Evolutionary conservation across 371 early-diverging fungal genomes (phyloP).

Genomic region (Syncephalastrum sp.): DNA sequence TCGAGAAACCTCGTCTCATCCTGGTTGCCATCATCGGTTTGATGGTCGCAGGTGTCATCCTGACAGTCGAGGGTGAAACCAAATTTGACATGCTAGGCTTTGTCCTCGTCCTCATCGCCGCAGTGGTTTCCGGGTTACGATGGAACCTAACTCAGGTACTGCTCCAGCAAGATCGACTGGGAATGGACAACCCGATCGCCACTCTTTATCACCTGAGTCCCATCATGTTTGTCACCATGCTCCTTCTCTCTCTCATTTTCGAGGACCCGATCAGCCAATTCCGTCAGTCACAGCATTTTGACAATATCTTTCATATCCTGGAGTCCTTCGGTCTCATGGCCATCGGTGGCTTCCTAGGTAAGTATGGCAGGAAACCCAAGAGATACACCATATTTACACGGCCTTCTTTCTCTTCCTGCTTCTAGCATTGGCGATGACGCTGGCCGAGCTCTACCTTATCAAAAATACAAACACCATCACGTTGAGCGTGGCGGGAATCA

Average conservation of each 20-base stretch:
- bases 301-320: conserved; percentile 29
- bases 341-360: conserved; percentile 73
- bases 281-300: conserved; percentile 41
- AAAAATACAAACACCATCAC: conserved; percentile 83
- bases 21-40: conserved; percentile 72
- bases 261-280: conserved; percentile 63
- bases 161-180: conserved; percentile 60
- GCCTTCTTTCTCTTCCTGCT: neutral
- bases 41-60: conserved; percentile 79
- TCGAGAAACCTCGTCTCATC: conserved; percentile 70
- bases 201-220: conserved; percentile 75
- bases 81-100: conserved; percentile 73
- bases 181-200: conserved; percentile 83
- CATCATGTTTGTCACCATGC: conserved; percentile 68
- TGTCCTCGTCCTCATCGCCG: conserved; percentile 66
- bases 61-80: conserved; percentile 82
- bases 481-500: conserved; percentile 86
- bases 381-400: neutral
- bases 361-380: neutral
- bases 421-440: conserved; percentile 82
- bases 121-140: conserved; percentile 78
- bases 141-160: conserved; percentile 87
- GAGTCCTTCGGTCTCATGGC: conserved; percentile 57
- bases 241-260: conserved; percentile 49
- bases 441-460: conserved; percentile 81